Base-by-base conservation (phyloP, 2,329 filamentous ascomycete species). In the Alternaria infectoria region DNA sequence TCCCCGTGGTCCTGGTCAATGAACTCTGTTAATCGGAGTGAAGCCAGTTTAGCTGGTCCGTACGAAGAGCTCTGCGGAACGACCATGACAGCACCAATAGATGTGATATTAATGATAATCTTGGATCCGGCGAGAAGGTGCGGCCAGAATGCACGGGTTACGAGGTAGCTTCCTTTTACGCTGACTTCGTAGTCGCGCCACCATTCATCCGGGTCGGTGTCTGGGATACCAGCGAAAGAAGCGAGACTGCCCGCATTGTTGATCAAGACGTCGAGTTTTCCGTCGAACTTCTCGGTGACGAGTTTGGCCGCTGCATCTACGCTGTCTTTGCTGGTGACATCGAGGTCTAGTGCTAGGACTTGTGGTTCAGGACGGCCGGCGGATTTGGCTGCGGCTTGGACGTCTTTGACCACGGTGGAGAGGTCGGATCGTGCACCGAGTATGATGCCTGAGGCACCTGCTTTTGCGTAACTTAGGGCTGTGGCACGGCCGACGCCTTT, bases 401-500 rank as follows among this genome's bases (percentile, higher is more conserved):
- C 69, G 4, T 79, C 78, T 10, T 64, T 45, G 17, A 72, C 73
- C 0, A 83, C 69, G 0, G 77, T 72, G 2, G 76, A 69, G 12
- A 86, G 77, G 5, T 67, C 30, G 4, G 70, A 85, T 19, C 88
- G 84, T 0, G 86, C 87, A 3, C 79, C 84, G 17, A 90, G 78
- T 10, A 82, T 84, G 57, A 90, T 87, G 17, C 78, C 72, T 0
- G 84, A 82, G 46, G 83, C 85, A 6, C 87, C 87, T 4, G 87
- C 86, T 69, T 78, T 78, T 23, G 87, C 87, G 68, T 83, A 89
- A 12, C 84, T 83, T 17, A 86, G 69, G 2, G 86, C 86, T 5
- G 83, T 85, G 9, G 83, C 82, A 8, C 78, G 79, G 9, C 88
- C 87, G 25, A 88, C 81, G 5, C 87, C 86, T 61, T 82, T 84